Evolutionary conservation across 164 flowering plant species (phyloP), one percentile per base, ranked within the genome.

Genomic region (Magnolia kwangsiensis): DNA sequence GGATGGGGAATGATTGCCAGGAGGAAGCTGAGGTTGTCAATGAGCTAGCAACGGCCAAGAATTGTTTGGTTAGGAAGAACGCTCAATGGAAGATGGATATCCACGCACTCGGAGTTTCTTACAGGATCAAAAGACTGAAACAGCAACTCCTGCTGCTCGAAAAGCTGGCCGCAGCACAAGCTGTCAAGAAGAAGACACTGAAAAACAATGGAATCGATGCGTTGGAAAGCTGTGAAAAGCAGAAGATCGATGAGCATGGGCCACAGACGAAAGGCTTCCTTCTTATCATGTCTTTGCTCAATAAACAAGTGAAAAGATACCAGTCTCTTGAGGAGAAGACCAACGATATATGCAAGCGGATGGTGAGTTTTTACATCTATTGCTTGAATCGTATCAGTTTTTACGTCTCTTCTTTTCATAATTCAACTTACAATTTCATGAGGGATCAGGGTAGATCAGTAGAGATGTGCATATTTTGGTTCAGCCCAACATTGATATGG

Each of bases 61-160:
- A 79, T 20, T 72, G 75, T 58, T 69, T 61, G 58, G 73, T 63
- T 19, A 87, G 77, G 73, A 87, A 82, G 71, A 82, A 63, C 65
- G 73, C 85, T 51, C 18, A 79, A 20, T 88, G 90, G 94, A 92
- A 86, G 79, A 82, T 90, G 88, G 98, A 94, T 82, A 82, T 94
- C 73, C 90, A 86, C 80, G 96, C 97, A 72, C 88, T 94, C 69
- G 98, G 97, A 78, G 90, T 96, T 71, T 90, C 94, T 50, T 92
- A 85, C 86, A 96, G 92, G 80, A 91, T 96, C 80, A 92, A 94
- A 83, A 89, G 98, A 85, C 87, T 96, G 67, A 92, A 90, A 74
- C 98, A 96, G 81, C 97, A 92, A 69, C 87, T 96, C 63, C 79
- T 91, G 58, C 79, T 92, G 90, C 85, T 96, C 45, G 97, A 94